Evolutionary conservation across 805 yeast species (phyloP).

Genomic region (Candida xiaguanensis): DNA sequence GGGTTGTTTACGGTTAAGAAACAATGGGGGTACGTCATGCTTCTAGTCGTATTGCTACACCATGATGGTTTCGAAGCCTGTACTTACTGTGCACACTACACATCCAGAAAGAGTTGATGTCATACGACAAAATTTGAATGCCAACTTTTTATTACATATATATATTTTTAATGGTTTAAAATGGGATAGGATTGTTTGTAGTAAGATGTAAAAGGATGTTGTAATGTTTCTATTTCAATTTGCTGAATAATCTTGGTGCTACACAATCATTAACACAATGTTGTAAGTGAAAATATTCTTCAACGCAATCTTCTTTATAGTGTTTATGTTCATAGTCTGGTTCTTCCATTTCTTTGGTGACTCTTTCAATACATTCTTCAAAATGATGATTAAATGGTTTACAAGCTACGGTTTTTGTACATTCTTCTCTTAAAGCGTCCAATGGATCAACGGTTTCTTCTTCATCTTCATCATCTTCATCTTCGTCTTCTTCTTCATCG

Average conservation of each 20-base stretch:
- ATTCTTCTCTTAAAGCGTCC: conserved; percentile 47
- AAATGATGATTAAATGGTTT: conserved; percentile 80
- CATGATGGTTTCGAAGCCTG: too few species aligned
- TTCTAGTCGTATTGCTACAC: too few species aligned
- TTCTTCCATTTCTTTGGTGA: conserved; percentile 80
- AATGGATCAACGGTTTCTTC: conserved; percentile 56
- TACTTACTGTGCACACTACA: too few species aligned
- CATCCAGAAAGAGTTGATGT: neutral
- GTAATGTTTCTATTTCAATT: too few species aligned
- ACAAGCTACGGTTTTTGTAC: conserved; percentile 65
- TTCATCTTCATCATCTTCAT: conserved; percentile 64
- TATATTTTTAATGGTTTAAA: neutral
- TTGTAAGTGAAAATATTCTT: conserved; percentile 95
- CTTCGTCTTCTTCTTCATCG: conserved; percentile 49
- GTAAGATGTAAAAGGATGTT: too few species aligned
- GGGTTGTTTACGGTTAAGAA: too few species aligned
- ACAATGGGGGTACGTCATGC: too few species aligned
- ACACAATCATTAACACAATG: conserved; percentile 91
- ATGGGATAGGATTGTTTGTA: too few species aligned
- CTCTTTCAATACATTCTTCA: conserved; percentile 94
- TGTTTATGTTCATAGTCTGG: conserved; percentile 74
- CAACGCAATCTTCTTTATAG: conserved; percentile 96
- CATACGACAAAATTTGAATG: conserved; percentile 2
- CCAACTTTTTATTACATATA: neutral
- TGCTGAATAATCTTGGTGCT: conserved; percentile 84